Percentiles rank a stretch among this genome's conserved stretches.
These are phyloP conservation scores for Microcera coccophila DNA, from an alignment of 2,329 filamentous ascomycete species.

Conservation along the genomic window DNA sequence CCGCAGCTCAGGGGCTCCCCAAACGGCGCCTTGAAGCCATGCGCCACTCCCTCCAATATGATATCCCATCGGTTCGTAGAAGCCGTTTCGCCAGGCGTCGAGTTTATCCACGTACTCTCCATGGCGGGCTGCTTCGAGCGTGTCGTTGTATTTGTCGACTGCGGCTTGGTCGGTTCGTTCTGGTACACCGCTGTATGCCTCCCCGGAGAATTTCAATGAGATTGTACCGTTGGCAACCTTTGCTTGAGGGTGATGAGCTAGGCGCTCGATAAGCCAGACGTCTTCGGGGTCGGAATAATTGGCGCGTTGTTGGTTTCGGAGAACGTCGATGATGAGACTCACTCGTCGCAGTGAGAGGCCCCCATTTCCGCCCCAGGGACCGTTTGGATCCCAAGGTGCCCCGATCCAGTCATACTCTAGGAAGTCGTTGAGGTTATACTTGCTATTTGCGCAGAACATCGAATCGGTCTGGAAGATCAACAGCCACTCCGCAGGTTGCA, in stretches of 20 bases:
- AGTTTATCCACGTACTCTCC: slow-evolving; percentile 39
- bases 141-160: slow-evolving; percentile 21
- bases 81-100: slow-evolving; percentile 49
- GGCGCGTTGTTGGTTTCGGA: slow-evolving; percentile 44
- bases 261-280: slow-evolving; percentile 52
- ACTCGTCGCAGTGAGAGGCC: slow-evolving; percentile 52
- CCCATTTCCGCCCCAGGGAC: slow-evolving; percentile 48
- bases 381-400: slow-evolving; percentile 44
- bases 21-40: slow-evolving; percentile 44
- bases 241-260: slow-evolving; percentile 46
- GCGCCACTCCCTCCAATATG: slow-evolving; percentile 50
- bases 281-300: slow-evolving; percentile 49
- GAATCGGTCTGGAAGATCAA: slow-evolving; percentile 54
- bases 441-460: slow-evolving; percentile 52
- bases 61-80: slow-evolving; percentile 57
- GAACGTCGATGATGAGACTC: slow-evolving; percentile 49
- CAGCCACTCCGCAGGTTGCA: slow-evolving; percentile 51
- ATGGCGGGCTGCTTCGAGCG: slow-evolving; percentile 17
- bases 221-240: slow-evolving; percentile 50
- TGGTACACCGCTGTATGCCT: slow-evolving; percentile 39
- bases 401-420: slow-evolving; percentile 53
- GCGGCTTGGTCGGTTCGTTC: slow-evolving; percentile 16
- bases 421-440: slow-evolving; percentile 45
- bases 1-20: slow-evolving; percentile 45
- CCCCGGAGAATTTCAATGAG: slow-evolving; percentile 48